A percentile compares a stretch with the other conserved stretches of the same genome.
These are phyloP conservation scores for Leucocoprinus sp. DNA, from an alignment of 768 basidiomycete genomes.

Conservation along the genomic window DNA sequence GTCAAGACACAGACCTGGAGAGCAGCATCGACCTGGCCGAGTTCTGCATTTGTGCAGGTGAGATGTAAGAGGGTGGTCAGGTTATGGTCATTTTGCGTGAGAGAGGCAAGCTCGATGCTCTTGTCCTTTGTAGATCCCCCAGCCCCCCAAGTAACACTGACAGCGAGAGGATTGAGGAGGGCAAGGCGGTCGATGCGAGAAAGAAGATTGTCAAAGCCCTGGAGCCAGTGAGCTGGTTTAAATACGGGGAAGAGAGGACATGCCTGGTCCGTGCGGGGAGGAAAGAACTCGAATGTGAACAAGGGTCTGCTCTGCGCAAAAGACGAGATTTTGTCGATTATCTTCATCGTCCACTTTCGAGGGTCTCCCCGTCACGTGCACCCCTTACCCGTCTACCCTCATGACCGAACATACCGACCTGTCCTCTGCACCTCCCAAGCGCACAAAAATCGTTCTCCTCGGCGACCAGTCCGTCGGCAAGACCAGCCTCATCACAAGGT, in stretches of 20 bases:
- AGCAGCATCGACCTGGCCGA: conserved; percentile 80
- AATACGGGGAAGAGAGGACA: not conserved
- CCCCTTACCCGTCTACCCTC: not conserved
- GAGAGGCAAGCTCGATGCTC: conserved; percentile 76
- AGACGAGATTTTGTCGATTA: conserved; percentile 57
- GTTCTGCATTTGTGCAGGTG: conserved; percentile 95
- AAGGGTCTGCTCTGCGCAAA: conserved; percentile 50
- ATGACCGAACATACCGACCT: conserved; percentile 57
- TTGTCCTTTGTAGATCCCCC: conserved; percentile 88
- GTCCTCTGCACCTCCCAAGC: conserved; percentile 83
- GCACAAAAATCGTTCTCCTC: conserved; percentile 92
- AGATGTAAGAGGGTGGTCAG: conserved; percentile 89
- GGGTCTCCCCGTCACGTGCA: no score
- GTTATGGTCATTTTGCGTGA: conserved; percentile 64
- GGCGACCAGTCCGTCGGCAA: conserved; percentile 99
- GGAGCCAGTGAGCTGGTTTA: no score
- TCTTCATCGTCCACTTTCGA: conserved; percentile 44
- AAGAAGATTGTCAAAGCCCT: conserved; percentile 90
- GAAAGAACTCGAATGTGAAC: conserved; percentile 96
- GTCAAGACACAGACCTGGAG: conserved; percentile 49
- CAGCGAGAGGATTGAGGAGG: conserved; percentile 68
- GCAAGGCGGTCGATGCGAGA: conserved; percentile 80
- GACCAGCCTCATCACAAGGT: conserved; percentile 97
- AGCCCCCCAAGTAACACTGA: conserved; percentile 97
- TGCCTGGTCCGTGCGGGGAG: conserved; percentile 88